Conservation (phyloP, 108 stramenopile genomes). For the Nitzschia sp. region DNA sequence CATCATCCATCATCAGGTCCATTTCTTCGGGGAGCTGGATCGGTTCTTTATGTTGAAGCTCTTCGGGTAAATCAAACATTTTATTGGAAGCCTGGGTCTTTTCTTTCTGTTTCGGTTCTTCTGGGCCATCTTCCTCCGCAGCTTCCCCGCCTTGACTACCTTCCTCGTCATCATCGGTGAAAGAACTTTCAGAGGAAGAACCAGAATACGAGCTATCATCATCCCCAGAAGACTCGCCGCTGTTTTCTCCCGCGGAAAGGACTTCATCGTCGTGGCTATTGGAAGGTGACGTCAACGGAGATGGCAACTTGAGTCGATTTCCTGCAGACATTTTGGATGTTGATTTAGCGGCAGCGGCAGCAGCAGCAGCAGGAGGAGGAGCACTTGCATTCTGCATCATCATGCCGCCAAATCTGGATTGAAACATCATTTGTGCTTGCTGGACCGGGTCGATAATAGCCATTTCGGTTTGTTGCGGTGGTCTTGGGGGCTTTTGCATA, state of each 20-base stretch:
- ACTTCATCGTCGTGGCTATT: background rate
- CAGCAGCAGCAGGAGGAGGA: background rate
- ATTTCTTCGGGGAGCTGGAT: background rate
- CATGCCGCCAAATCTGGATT: background rate
- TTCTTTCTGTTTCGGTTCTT: background rate
- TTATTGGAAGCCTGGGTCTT: background rate
- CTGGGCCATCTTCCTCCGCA: background rate
- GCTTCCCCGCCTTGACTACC: background rate
- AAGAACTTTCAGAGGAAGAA: too few relatives aligned
- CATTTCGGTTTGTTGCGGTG: background rate
- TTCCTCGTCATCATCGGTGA: background rate
- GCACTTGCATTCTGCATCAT: background rate
- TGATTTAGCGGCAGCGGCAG: background rate
- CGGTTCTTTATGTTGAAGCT: too few relatives aligned
- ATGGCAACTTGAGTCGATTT: background rate
- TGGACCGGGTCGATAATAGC: background rate
- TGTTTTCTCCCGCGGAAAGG: background rate
- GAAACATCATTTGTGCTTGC: background rate
- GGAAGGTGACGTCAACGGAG: background rate
- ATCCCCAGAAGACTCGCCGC: background rate
- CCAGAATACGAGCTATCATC: background rate
- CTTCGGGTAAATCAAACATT: background rate
- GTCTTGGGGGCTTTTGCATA: conserved; percentile 2
- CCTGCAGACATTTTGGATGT: too few relatives aligned
- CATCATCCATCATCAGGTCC: background rate